Percentiles rank a stretch among this genome's conserved stretches.
Conservation (phyloP, 116 monocot genomes). For the Papilionanthe hybrid region DNA sequence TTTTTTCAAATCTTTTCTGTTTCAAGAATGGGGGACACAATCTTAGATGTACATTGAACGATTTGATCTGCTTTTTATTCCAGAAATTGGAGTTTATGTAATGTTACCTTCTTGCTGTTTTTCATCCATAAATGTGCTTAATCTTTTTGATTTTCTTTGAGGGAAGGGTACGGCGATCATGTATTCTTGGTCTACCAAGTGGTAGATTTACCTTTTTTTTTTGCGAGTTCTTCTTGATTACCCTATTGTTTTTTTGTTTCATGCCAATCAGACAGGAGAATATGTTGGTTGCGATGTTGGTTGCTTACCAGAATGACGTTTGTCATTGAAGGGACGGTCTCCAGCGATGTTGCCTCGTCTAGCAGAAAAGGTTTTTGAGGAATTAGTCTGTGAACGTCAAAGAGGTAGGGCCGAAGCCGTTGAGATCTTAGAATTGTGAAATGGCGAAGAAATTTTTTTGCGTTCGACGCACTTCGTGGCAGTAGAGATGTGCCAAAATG, state of each 20-base stretch:
- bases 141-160: slow-evolving; percentile 51
- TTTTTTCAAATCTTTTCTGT: not conserved
- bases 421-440: no score
- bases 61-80: not conserved
- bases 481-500: no score
- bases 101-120: not conserved
- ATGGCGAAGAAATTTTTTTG: no score
- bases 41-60: slow-evolving; percentile 40
- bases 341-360: no score
- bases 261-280: slow-evolving; percentile 17
- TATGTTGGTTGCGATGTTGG: no score
- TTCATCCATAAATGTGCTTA: slow-evolving; percentile 50
- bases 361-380: no score
- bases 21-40: not conserved
- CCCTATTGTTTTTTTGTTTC: slow-evolving; percentile 3
- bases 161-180: slow-evolving; percentile 58
- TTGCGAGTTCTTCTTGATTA: not conserved
- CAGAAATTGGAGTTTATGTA: not conserved
- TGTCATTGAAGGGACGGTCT: no score
- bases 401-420: no score
- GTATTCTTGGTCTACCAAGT: slow-evolving; percentile 89
- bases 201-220: slow-evolving; percentile 27
- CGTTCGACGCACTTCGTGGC: no score
- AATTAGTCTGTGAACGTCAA: no score
- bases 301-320: no score